Base-by-base conservation (phyloP, 352 stramenopile species). In the Phytopythium delawarense region DNA sequence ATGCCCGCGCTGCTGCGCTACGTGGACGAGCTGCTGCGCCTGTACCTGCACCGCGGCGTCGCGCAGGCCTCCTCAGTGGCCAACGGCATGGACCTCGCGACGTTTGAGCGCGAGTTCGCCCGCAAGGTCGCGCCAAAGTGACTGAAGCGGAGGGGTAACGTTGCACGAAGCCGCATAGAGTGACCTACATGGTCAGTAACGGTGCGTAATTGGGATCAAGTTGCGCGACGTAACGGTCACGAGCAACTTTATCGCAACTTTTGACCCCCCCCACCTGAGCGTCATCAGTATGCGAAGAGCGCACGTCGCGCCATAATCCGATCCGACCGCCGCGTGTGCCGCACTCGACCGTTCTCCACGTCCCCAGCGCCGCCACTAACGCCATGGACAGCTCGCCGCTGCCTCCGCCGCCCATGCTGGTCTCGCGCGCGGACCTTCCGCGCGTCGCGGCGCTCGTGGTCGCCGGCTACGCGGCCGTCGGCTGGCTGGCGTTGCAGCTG, bases 41-140 rank as follows among this genome's bases (percentile, higher is more conserved):
- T 96, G 35, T 96, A 85, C 64, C 59, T 94, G 57, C 87, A 96
- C 52, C 87, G 87, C 54, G 84, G 86, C 25, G 66, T 96, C 35
- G 69, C 86, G 25, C 75, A 90, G 56, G 84, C 82, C 49, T 87
- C 69, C 12, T 87, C 81, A 8, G 63, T 90, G 28, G 84, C 84
- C 58, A 96, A 96, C 70, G 87, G 81, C 64, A 92, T 87, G 78
- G 76, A 92, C 62, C 71, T 94, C 37, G 57, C 65, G 25, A 62
- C 50, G 15, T 92, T 81, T 66, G 68, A 78, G 60, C 71, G 78
- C 64, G 51, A 71, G 44, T 72, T 72, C 34, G 49, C 51, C 15
- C 1, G 20, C 11, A 40, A 66, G 54, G 63, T 75, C 62, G 59
- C 53, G 21, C 46, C 64, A 70, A 68, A 57, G 46, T 59, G 21